phyloP scores from a whole-genome alignment of 2,329 filamentous ascomycete genomes.

The Alternaria novae-zelandiae region DNA sequence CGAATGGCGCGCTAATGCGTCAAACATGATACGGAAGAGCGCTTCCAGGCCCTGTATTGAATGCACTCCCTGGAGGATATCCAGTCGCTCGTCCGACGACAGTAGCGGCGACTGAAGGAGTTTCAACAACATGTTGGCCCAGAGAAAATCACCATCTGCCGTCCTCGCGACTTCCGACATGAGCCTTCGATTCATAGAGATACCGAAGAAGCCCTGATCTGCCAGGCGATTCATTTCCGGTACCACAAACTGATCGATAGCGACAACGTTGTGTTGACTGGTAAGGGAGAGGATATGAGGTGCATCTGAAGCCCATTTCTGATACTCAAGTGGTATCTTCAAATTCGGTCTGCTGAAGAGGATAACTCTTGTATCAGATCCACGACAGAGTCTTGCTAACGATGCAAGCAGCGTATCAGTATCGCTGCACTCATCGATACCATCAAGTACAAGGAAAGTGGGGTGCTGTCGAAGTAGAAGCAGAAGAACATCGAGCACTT shows the following conservation, averaged over 20 bases:
- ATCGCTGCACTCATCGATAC: slow-evolving; percentile 37
- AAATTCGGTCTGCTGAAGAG: slow-evolving; percentile 36
- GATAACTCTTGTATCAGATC: slow-evolving; percentile 31
- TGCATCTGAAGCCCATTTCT: slow-evolving; percentile 37
- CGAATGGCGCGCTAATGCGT: slow-evolving; percentile 21
- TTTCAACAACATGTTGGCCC: slow-evolving; percentile 32
- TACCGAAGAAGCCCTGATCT: slow-evolving; percentile 39
- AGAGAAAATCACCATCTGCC: slow-evolving; percentile 39
- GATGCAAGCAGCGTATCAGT: slow-evolving; percentile 21
- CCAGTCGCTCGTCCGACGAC: slow-evolving; percentile 33
- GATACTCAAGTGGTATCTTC: slow-evolving; percentile 35
- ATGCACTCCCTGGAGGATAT: slow-evolving; percentile 22
- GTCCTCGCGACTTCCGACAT: slow-evolving; percentile 22
- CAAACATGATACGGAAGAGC: slow-evolving; percentile 31
- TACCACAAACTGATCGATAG: slow-evolving; percentile 26
- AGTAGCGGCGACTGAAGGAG: slow-evolving; percentile 33
- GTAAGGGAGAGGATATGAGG: slow-evolving; percentile 31
- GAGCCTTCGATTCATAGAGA: slow-evolving; percentile 31
- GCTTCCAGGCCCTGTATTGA: slow-evolving; percentile 27
- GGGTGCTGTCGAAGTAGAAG: slow-evolving; percentile 39
- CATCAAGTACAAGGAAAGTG: slow-evolving; percentile 40
- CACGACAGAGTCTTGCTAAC: slow-evolving; percentile 31
- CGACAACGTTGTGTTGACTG: slow-evolving; percentile 20
- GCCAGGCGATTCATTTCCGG: slow-evolving; percentile 32
- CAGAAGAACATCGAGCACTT: slow-evolving; percentile 31